A percentile compares a stretch with the other conserved stretches of the same genome.
phyloP scores from a whole-genome alignment of 257 asterid genomes.

The Buddleja alternifolia region DNA sequence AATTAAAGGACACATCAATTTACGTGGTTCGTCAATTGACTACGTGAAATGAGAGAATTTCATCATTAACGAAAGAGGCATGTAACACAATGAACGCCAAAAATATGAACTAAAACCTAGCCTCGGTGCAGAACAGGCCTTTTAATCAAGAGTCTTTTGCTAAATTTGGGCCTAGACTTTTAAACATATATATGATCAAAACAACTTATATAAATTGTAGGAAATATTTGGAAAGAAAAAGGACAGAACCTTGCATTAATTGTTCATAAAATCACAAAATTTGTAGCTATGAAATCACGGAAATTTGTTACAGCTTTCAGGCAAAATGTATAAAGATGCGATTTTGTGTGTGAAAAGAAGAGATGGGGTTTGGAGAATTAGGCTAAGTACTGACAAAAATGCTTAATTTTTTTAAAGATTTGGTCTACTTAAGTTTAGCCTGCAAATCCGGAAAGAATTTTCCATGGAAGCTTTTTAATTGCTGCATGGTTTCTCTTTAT shows the following conservation, averaged over 20 bases:
- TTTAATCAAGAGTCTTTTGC: too few relatives aligned
- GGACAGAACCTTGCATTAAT: not conserved
- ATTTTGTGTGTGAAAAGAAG: constrained; percentile 15
- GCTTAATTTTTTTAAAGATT: constrained; percentile 34
- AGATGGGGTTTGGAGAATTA: constrained; percentile 27
- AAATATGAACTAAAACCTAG: too few relatives aligned
- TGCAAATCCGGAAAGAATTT: constrained; percentile 56
- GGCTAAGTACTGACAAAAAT: constrained; percentile 61
- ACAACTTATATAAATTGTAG: too few relatives aligned
- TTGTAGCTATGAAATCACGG: not conserved
- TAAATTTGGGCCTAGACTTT: too few relatives aligned
- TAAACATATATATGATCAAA: too few relatives aligned
- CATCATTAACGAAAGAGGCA: too few relatives aligned
- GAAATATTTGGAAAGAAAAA: not conserved
- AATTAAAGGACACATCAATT: not conserved
- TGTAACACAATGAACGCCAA: too few relatives aligned
- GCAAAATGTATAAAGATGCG: not conserved
- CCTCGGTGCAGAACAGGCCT: too few relatives aligned
- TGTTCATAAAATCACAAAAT: not conserved
- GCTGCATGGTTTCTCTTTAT: constrained; percentile 70
- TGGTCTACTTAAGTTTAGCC: constrained; percentile 27
- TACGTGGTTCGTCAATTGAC: too few relatives aligned
- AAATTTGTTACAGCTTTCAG: too few relatives aligned
- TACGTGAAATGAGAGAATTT: too few relatives aligned
- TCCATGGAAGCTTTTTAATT: constrained; percentile 67